Evolutionary conservation across 2,329 filamentous ascomycete genomes (phyloP), one percentile per base, ranked within the genome.

Genomic region (Diaporthe sp.): DNA sequence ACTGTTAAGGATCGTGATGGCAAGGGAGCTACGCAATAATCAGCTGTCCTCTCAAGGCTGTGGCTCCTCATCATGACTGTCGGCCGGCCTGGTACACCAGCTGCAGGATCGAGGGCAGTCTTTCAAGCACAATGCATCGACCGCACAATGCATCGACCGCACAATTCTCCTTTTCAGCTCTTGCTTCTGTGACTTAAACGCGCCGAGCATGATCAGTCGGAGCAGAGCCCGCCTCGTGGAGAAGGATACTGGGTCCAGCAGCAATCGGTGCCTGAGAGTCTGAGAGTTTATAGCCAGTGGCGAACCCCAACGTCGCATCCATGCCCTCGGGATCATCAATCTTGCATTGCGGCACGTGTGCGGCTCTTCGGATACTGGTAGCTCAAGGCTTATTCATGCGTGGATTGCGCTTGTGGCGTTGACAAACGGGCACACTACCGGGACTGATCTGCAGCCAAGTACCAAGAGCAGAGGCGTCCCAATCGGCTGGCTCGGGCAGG

Each of bases 341-440:
- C 63, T 25, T 68, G 63, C 63, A 68, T 68, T 53, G 32, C 32
- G 63, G 63, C 63, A 53, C 63, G 51, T 68, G 51, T 68, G 47
- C 63, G 63, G 63, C 63, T 68, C 63, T 68, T 68, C 63, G 44
- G 59, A 30, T 47, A 27, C 37, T 42, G 59, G 59, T 63, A 63
- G 44, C 47, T 37, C 4, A 35, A 39, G 32, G 63, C 44, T 66
- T 66, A 53, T 39, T 53, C n/a, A 22, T 53, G 44, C 44, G 22
- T 37, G 47, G 22, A 37, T 37, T 22, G 32, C 19, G 30, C 44
- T 51, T 66, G 63, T 66, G 63, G 61, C 63, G 63, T 66, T 50
- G 30, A n/a, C 9, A n/a, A 13, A 37, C 61, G 27, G 44, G 44
- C 30, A 17, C 47, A 66, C 63, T 66, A 17, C 44, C 63, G 63